Percentiles rank a stretch among this genome's conserved stretches.
Evolutionary conservation across 176 grass and related monocot genomes (phyloP).

Genomic region (Aegilops longissima): DNA sequence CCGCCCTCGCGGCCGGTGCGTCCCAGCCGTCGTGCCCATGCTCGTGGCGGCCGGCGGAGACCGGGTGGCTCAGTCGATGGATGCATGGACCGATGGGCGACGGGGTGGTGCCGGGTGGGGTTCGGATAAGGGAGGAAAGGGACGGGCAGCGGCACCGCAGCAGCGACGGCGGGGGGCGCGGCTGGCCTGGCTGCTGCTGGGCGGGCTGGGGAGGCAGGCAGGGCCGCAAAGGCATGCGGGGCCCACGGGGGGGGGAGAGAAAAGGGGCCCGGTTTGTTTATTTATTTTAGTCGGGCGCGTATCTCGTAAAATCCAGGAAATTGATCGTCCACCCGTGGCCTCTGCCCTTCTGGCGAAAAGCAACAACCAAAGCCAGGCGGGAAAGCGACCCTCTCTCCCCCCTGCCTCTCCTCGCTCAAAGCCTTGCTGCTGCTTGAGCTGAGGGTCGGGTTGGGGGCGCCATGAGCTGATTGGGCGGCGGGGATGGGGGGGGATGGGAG

Average conservation of each 20-base stretch:
- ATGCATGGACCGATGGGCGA: too few relatives aligned
- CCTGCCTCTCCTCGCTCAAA: background rate
- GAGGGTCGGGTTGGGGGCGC: background rate
- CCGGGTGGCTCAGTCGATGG: too few relatives aligned
- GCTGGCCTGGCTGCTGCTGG: background rate
- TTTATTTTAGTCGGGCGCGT: constrained; percentile 42
- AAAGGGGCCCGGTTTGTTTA: constrained; percentile 24
- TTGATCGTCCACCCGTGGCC: constrained; percentile 44
- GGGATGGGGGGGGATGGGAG: constrained; percentile 36
- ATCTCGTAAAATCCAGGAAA: constrained; percentile 79
- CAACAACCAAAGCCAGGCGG: background rate
- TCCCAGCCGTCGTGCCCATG: too few relatives aligned
- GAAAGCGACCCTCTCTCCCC: background rate
- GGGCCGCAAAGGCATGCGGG: background rate
- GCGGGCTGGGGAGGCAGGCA: background rate
- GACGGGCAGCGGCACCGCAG: constrained; percentile 13
- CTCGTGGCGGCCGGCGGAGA: too few relatives aligned
- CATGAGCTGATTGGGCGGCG: constrained; percentile 7
- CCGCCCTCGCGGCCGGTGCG: too few relatives aligned
- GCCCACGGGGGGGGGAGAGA: background rate
- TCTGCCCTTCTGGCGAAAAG: constrained; percentile 15
- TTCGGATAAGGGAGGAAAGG: constrained; percentile 38
- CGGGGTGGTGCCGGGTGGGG: constrained; percentile 4
- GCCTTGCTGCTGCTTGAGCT: background rate
- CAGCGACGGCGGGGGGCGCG: background rate